phyloP scores from a whole-genome alignment of 2,329 filamentous ascomycete species.

The Cercospora berteroae region DNA sequence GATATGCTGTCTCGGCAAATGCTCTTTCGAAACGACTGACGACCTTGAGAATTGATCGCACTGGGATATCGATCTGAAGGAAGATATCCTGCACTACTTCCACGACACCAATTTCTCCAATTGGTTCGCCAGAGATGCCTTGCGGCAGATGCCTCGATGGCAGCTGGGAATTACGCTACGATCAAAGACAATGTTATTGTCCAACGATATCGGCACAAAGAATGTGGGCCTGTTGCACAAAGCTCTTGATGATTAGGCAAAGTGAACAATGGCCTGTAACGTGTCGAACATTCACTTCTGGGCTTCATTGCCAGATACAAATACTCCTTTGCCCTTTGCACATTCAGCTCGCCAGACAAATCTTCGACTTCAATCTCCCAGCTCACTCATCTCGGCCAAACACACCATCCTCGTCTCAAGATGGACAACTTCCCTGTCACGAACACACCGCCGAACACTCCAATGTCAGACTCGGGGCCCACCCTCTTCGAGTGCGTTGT shows the following conservation, averaged over 20 bases:
- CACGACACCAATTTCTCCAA: not conserved
- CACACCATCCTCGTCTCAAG: not conserved
- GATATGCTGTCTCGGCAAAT: not conserved
- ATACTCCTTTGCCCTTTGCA: not conserved
- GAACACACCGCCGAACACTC: not conserved
- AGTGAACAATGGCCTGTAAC: not conserved
- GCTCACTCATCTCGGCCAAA: not conserved
- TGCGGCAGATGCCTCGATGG: not conserved
- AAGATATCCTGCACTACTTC: not conserved
- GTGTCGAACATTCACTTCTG: not conserved
- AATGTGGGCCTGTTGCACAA: not conserved
- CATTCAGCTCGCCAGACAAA: not conserved
- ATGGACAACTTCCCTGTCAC: not conserved
- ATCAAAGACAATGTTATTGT: not conserved
- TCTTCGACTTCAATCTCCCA: not conserved
- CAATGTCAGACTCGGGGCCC: not conserved
- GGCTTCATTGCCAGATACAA: not conserved
- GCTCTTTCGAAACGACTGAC: not conserved
- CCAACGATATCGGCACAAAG: not conserved
- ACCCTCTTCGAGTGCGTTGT: not conserved
- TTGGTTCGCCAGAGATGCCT: not conserved
- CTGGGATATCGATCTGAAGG: not conserved
- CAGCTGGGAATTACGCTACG: not conserved
- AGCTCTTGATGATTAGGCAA: not conserved
- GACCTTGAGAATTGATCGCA: not conserved